These are phyloP conservation scores for Hymenoscyphus fraxineus DNA, from an alignment of 2,329 filamentous ascomycete genomes.

Conservation along the genomic window DNA sequence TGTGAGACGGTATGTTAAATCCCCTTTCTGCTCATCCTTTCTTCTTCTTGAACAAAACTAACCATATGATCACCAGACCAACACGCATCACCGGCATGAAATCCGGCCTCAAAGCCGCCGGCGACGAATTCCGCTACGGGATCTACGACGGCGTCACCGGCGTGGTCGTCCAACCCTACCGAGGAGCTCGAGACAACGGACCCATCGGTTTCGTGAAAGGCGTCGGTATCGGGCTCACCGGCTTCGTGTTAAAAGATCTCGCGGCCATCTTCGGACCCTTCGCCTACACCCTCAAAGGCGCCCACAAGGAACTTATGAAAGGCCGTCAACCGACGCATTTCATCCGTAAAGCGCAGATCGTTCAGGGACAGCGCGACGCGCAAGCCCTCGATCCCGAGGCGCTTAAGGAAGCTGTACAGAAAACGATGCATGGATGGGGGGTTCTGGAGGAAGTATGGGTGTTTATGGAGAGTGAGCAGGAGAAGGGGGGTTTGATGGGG, in stretches of 20 bases:
- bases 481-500: slow-evolving; percentile 30
- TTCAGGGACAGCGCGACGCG: slow-evolving; percentile 52
- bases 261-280: slow-evolving; percentile 57
- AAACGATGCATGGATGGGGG: slow-evolving; percentile 41
- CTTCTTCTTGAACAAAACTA: neutral
- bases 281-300: slow-evolving; percentile 61
- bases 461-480: slow-evolving; percentile 36
- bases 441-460: slow-evolving; percentile 41
- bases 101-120: slow-evolving; percentile 59
- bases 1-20: slow-evolving; percentile 43
- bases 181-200: slow-evolving; percentile 53
- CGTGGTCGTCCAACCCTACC: slow-evolving; percentile 55
- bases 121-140: slow-evolving; percentile 59
- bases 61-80: slow-evolving; percentile 39
- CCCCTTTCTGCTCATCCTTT: neutral
- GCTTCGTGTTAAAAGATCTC: slow-evolving; percentile 62
- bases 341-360: slow-evolving; percentile 55
- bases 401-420: slow-evolving; percentile 30
- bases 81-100: slow-evolving; percentile 61
- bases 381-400: slow-evolving; percentile 36
- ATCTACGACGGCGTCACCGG: slow-evolving; percentile 64
- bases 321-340: slow-evolving; percentile 49
- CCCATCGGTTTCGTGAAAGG: slow-evolving; percentile 49
- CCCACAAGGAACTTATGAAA: slow-evolving; percentile 57
- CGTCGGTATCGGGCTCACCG: slow-evolving; percentile 59